Percentiles rank a stretch among this genome's conserved stretches.
These are phyloP conservation scores for Puccinia novopanici DNA, from an alignment of 1,284 basidiomycete species.

Conservation along the genomic window DNA sequence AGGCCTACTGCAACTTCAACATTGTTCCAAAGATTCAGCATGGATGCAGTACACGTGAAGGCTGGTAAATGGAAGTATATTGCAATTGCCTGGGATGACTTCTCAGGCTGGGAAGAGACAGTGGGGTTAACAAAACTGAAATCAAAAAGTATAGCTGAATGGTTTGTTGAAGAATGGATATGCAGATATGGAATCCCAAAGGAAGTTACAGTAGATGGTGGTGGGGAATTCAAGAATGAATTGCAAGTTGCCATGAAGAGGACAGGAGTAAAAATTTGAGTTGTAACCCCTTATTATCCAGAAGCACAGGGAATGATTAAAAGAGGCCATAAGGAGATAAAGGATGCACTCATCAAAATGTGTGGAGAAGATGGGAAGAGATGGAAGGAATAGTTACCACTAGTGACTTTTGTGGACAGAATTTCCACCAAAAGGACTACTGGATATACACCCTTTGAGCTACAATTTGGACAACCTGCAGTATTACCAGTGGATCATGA, in stretches of 20 bases:
- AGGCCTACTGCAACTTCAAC: background rate
- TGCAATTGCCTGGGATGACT: constrained; percentile 18
- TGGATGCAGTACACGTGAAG: constrained; percentile 27
- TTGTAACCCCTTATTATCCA: no score
- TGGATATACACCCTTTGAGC: constrained; percentile 33
- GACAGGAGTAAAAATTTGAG: constrained; percentile 4
- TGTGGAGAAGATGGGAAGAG: constrained; percentile 9
- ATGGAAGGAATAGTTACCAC: constrained; percentile 34
- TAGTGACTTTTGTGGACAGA: constrained; percentile 26
- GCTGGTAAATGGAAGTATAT: constrained; percentile 23
- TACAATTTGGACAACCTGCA: constrained; percentile 32
- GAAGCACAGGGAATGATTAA: constrained; percentile 38
- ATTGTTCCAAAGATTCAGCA: background rate
- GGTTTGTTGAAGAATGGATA: constrained; percentile 35
- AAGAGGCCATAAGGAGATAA: constrained; percentile 40
- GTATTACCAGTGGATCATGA: constrained; percentile 25
- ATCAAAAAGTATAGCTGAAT: constrained; percentile 27
- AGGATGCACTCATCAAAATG: constrained; percentile 26
- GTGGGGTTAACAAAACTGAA: constrained; percentile 1
- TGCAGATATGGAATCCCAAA: constrained; percentile 35
- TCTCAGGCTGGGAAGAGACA: constrained; percentile 14
- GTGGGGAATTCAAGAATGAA: constrained; percentile 29
- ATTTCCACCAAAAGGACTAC: no score
- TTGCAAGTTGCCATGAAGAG: constrained; percentile 5
- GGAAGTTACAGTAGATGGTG: constrained; percentile 30